Base-by-base conservation (phyloP, 2,329 filamentous ascomycete genomes). In the Aspergillus sp. region DNA sequence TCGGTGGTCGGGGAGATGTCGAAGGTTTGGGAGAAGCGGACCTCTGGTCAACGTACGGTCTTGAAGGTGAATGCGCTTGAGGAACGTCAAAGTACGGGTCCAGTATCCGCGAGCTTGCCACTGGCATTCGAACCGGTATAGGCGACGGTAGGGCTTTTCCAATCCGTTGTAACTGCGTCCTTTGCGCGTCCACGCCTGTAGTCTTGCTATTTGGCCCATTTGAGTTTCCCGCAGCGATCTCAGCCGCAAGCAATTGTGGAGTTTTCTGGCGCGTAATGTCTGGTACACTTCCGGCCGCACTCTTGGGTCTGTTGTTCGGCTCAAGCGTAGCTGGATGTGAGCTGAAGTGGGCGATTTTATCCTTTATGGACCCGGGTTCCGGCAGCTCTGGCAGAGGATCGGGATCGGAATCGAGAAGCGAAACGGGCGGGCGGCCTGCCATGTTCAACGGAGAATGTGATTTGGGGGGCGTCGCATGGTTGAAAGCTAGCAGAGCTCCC, bases 401-500 rank as follows among this genome's bases (percentile, higher is more conserved):
- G 27, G 55, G 57, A 44, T 53, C 54, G 37, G 55, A 56, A 47
- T 50, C 12, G 49, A 40, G 21, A 56, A 53, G 31, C 56, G 56
- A 56, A 19, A 56, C 58, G 63, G 58, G 54, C 58, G 63, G 52
- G 60, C 61, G 47, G 67, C 54, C 39, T 31, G 55, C 59, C 50
- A 60, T 57, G 45, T 64, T 51, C 45, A 59, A 58, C 11, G 61
- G 31, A 59, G 64, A 37, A 56, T 59, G 39, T 52, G 52, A 65
- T 60, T 64, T 68, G 31, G 64, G 62, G 37, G 65, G 57, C 31
- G 55, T 60, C 52, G 65, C 62, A 60, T 62, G 66, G 35, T 33
- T 47, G 56, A 76, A 77, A 27, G 74, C 74, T 21, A 70, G 64
- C 27, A 70, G 69, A 52, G 75, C 75, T 61, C 74, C 75, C 58